These are phyloP conservation scores for Sanghuangporus weigelae DNA, from an alignment of 1,284 basidiomycete genomes.

Conservation along the genomic window DNA sequence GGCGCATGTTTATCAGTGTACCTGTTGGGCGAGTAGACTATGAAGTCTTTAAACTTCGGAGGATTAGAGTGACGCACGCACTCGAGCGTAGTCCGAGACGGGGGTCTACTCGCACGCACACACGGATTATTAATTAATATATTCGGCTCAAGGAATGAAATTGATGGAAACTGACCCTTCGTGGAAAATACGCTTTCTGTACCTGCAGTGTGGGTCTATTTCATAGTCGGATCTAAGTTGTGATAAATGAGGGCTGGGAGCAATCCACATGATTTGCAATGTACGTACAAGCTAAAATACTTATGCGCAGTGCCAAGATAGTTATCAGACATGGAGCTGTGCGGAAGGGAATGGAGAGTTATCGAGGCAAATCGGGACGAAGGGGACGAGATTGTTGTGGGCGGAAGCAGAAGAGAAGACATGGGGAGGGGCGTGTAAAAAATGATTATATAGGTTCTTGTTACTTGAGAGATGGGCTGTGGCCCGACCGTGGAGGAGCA, in stretches of 20 bases:
- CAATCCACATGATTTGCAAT: neutral
- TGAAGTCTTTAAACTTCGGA: neutral
- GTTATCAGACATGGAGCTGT: neutral
- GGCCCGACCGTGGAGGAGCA: conserved; percentile 3
- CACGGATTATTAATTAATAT: neutral
- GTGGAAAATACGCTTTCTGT: conserved; percentile 3
- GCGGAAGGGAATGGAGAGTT: neutral
- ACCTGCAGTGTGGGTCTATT: conserved; percentile 1
- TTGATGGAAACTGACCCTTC: neutral
- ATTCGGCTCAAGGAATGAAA: neutral
- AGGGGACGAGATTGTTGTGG: neutral
- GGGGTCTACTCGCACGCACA: neutral
- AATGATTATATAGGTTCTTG: neutral
- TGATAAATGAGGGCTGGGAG: neutral
- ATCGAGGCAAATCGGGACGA: neutral
- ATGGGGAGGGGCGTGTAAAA: neutral
- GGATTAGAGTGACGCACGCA: neutral
- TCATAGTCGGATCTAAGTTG: conserved; percentile 4
- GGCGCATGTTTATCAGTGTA: neutral
- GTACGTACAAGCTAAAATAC: conserved; percentile 1
- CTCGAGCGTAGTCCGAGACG: neutral
- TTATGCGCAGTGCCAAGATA: neutral
- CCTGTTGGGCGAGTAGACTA: neutral
- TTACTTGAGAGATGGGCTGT: neutral
- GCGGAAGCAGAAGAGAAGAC: neutral